Percentiles rank a stretch among this genome's conserved stretches.
Evolutionary conservation across 331 rosid genomes (phyloP).

Genomic region (Saraca asoca): DNA sequence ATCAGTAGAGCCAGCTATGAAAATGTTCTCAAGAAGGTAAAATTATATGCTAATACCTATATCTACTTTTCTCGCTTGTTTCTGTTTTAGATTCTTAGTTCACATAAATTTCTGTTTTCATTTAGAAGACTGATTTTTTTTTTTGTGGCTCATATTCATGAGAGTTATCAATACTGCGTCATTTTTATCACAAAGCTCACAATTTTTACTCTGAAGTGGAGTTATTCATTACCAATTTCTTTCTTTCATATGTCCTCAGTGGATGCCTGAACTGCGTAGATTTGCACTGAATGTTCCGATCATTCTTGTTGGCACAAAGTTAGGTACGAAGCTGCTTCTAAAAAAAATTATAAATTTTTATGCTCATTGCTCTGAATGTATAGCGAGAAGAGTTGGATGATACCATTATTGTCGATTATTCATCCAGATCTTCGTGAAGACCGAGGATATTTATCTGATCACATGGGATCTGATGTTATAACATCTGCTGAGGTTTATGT

Average conservation of each 20-base stretch:
- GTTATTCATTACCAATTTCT: no score
- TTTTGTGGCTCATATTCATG: no score
- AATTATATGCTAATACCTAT: constrained; percentile 18
- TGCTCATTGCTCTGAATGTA: constrained; percentile 9
- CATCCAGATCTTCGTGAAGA: constrained; percentile 90
- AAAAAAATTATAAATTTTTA: background rate
- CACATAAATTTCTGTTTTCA: no score
- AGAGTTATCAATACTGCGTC: no score
- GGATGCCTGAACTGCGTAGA: constrained; percentile 97
- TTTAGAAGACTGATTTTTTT: no score
- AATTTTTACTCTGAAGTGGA: no score
- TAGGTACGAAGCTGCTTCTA: constrained; percentile 57
- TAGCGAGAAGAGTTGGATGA: background rate
- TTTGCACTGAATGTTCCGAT: constrained; percentile 96
- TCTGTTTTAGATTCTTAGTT: no score
- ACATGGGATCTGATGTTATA: constrained; percentile 70
- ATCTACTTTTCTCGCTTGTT: constrained; percentile 10
- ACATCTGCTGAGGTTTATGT: constrained; percentile 70
- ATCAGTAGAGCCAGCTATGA: constrained; percentile 93
- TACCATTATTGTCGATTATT: background rate
- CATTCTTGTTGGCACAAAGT: constrained; percentile 96
- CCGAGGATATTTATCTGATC: constrained; percentile 67
- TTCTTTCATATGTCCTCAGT: constrained; percentile 53
- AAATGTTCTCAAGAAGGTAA: constrained; percentile 90
- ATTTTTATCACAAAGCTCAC: no score